A percentile compares a stretch with the other conserved stretches of the same genome.
Conservation (phyloP, 768 basidiomycete genomes). For the Rhizopogon vesiculosus region DNA sequence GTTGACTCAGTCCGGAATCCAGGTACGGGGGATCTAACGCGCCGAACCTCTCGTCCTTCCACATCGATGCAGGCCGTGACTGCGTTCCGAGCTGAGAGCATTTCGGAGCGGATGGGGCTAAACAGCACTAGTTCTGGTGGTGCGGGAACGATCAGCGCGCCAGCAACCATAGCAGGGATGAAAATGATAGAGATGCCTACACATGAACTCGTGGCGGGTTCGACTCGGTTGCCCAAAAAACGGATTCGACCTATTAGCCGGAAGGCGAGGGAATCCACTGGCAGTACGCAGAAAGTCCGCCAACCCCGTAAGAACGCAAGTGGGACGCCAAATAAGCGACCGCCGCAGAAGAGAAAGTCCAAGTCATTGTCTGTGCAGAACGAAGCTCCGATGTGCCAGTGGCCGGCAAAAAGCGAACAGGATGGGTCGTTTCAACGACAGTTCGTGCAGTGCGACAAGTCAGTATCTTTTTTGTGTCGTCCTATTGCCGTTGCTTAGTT, state of each 20-base stretch:
- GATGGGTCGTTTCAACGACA: slow-evolving; percentile 2
- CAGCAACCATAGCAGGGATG: not conserved
- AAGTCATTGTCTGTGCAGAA: not conserved
- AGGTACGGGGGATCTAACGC: not conserved
- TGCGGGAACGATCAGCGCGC: not conserved
- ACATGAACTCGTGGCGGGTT: not conserved
- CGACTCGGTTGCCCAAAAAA: not conserved
- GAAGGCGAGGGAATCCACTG: not conserved
- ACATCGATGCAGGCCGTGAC: not conserved
- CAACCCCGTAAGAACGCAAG: not conserved
- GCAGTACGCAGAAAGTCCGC: not conserved
- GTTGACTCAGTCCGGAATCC: not conserved
- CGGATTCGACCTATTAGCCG: not conserved
- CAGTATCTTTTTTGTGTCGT: slow-evolving; percentile 17
- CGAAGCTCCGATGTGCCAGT: not conserved
- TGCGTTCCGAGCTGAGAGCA: not conserved
- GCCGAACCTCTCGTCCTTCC: not conserved
- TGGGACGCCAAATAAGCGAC: not conserved
- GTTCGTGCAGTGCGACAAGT: slow-evolving; percentile 34
- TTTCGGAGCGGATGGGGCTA: not conserved
- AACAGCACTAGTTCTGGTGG: not conserved
- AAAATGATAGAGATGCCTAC: not conserved
- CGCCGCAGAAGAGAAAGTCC: not conserved
- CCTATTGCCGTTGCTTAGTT: not conserved
- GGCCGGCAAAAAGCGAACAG: not conserved